Conservation (phyloP, 176 grass and related monocot genomes). For the Thinopyrum elongatum region DNA sequence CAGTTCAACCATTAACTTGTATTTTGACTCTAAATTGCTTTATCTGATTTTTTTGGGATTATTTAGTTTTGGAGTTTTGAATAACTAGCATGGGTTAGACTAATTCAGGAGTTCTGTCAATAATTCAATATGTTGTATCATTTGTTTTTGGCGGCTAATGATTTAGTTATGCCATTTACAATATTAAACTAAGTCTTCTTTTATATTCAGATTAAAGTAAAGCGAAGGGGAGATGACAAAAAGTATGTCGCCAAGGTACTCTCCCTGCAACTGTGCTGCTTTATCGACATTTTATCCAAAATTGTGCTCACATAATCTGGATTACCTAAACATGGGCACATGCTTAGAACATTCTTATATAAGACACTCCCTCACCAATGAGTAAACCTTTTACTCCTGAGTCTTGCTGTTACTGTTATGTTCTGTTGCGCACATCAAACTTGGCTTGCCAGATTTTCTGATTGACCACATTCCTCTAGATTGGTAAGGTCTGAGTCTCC, state of each 20-base stretch:
- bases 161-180: constrained; percentile 13
- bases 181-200: constrained; percentile 23
- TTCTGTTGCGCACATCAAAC: background rate
- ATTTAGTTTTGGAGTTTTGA: background rate
- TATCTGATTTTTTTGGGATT: background rate
- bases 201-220: constrained; percentile 77
- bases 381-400: background rate
- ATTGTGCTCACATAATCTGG: constrained; percentile 10
- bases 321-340: constrained; percentile 1
- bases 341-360: background rate
- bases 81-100: background rate
- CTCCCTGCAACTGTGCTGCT: constrained; percentile 1
- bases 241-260: constrained; percentile 97
- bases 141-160: constrained; percentile 17
- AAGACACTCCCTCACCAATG: background rate
- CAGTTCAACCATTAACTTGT: background rate
- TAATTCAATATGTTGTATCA: background rate
- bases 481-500: background rate
- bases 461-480: constrained; percentile 18
- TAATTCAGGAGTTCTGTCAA: background rate
- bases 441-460: background rate
- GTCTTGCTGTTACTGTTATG: background rate
- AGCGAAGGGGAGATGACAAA: constrained; percentile 95
- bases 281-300: constrained; percentile 18
- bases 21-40: background rate